Base-by-base conservation (phyloP, 176 grass and related monocot species). In the Neostapfia colusana region DNA sequence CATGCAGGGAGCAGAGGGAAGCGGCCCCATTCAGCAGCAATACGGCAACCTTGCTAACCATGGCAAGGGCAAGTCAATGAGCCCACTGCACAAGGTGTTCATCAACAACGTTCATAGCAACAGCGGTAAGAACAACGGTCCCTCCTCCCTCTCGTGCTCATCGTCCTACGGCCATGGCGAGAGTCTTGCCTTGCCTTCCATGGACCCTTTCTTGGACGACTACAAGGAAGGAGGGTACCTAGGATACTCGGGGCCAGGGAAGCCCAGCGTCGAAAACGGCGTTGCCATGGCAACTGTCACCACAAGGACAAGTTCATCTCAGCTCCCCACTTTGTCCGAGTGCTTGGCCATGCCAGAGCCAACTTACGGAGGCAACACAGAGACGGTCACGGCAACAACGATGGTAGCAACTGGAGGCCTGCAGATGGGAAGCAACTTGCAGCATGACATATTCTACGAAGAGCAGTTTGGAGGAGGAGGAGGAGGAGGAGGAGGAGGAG, bases 261-360 rank as follows among this genome's bases (percentile, higher is more conserved):
- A 81, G 60, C n/a, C 39, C 1, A 8, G 20, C 13, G n/a, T 49
- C 26, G 26, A 8, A 15, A 77, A 37, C 35, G 50, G 26, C 3
- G 44, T n/a, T 4, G 42, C 43, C 11, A 37, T 34, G 8, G 45
- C 61, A 0, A 39, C 62, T 8, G 45, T 66, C 4, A 66, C 45
- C n/a, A 41, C 75, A n/a, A 62, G 26, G 34, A 8, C 67, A 39
- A 60, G 77, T 9, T 20, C 77, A 5, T 39, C 81, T 2, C 65
- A 75, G 18, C 72, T 93, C 67, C 90, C 87, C 12, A 89, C 90
- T 67, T 68, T 93, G 11, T 77, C 87, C 1, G 87, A 93, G 73
- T 93, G 90, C 90, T 66, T 93, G 56, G 79, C 87, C 48, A 89
- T 93, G 84, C 83, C 87, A 27, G 84, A 89, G n/a, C 67, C 81